Conservation (phyloP, 2,329 filamentous ascomycete genomes). For the Aspergillus sergii region DNA sequence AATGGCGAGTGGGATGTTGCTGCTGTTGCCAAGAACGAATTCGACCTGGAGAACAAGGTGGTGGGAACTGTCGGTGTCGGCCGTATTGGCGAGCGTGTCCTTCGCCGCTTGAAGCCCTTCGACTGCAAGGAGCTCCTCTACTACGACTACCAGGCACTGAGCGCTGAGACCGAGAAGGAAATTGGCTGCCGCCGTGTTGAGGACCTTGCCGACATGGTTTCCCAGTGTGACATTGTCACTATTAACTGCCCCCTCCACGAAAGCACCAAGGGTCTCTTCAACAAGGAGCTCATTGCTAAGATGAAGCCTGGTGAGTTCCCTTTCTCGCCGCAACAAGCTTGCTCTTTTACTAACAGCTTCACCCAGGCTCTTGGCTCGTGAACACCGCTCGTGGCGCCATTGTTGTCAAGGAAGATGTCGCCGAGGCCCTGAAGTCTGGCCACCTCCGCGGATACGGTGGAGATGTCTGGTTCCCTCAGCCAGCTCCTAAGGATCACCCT, state of each 20-base stretch:
- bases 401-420: constrained; percentile 98
- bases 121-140: constrained; percentile 99
- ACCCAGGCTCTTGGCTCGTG: constrained; percentile 83
- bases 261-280: constrained; percentile 94
- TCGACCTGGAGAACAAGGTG: constrained; percentile 94
- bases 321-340: neutral
- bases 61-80: constrained; percentile 97
- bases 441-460: constrained; percentile 61
- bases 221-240: constrained; percentile 94
- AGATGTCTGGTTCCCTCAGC: constrained; percentile 88
- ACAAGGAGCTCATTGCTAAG: constrained; percentile 97
- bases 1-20: constrained; percentile 94
- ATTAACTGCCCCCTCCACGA: constrained; percentile 99
- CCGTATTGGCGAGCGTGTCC: constrained; percentile 96
- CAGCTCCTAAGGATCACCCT: constrained; percentile 87
- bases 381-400: constrained; percentile 99
- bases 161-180: constrained; percentile 83
- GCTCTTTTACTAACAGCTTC: constrained; percentile 10
- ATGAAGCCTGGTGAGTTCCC: constrained; percentile 83
- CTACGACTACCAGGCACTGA: constrained; percentile 98
- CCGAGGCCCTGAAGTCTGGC: constrained; percentile 85
- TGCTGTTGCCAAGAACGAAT: constrained; percentile 96
- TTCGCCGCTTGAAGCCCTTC: constrained; percentile 93
- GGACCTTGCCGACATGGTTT: constrained; percentile 86
- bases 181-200: constrained; percentile 92